phyloP scores from a whole-genome alignment of 768 basidiomycete genomes.

The Stropharia rugosoannulata region DNA sequence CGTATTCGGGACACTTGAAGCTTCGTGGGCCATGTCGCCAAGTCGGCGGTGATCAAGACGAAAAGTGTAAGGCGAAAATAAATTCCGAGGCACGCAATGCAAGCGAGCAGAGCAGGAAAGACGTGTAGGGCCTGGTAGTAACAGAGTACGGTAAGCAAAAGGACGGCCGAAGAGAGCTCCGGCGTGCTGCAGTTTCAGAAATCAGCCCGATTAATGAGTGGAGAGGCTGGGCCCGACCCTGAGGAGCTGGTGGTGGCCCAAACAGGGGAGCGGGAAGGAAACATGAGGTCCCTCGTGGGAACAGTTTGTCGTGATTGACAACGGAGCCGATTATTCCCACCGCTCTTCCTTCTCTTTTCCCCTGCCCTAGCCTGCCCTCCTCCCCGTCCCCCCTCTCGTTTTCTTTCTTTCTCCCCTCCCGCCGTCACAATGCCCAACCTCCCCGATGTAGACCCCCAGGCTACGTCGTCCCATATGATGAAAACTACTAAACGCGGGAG shows the following conservation, averaged over 20 bases:
- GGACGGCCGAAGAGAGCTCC: neutral
- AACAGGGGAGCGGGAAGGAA: slow-evolving; percentile 24
- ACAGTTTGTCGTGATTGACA: slow-evolving; percentile 38
- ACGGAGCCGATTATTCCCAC: slow-evolving; percentile 41
- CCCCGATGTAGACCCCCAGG: slow-evolving; percentile 46
- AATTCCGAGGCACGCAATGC: no score
- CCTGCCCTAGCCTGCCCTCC: slow-evolving; percentile 24
- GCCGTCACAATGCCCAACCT: slow-evolving; percentile 33
- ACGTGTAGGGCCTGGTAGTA: no score
- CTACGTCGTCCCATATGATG: slow-evolving; percentile 92
- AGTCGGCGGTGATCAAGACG: no score
- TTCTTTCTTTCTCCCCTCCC: slow-evolving; percentile 30
- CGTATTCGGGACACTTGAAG: no score
- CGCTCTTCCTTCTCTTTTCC: slow-evolving; percentile 24
- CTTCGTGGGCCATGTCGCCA: no score
- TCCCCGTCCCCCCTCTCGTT: slow-evolving; percentile 44
- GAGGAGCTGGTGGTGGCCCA: slow-evolving; percentile 18
- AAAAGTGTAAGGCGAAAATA: no score
- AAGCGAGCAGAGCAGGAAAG: no score
- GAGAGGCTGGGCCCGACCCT: slow-evolving; percentile 2
- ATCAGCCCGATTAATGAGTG: slow-evolving; percentile 16
- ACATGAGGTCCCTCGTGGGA: slow-evolving; percentile 44
- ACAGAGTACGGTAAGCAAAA: neutral
- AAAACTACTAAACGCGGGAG: slow-evolving; percentile 96
- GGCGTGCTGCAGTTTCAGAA: neutral